Percentiles rank a stretch among this genome's conserved stretches.
phyloP scores from a whole-genome alignment of 1,139 yeast genomes.

The Geotrichum macrosporum region DNA sequence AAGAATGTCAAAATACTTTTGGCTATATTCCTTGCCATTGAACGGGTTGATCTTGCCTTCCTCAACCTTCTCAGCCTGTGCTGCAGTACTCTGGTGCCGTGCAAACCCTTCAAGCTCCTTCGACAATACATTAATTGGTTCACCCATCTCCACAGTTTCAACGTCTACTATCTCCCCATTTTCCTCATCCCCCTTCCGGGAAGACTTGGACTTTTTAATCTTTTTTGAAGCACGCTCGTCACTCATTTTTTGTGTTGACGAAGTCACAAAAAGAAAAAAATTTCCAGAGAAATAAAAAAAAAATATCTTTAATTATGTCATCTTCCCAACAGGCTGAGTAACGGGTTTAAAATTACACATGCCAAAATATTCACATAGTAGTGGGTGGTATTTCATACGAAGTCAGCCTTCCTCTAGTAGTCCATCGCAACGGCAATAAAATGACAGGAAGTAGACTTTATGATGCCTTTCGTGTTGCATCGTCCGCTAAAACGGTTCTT shows the following conservation, averaged over 20 bases:
- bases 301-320: slow-evolving; percentile 1
- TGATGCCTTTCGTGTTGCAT: slow-evolving; percentile 25
- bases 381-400: slow-evolving; percentile 4
- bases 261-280: too few relatives aligned
- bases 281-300: background rate
- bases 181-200: slow-evolving; percentile 16
- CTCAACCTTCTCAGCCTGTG: slow-evolving; percentile 62
- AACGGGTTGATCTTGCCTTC: slow-evolving; percentile 68
- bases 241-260: slow-evolving; percentile 22
- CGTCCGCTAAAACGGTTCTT: slow-evolving; percentile 22
- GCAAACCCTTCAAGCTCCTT: slow-evolving; percentile 19
- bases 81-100: slow-evolving; percentile 59
- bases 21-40: slow-evolving; percentile 58
- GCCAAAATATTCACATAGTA: background rate
- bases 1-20: slow-evolving; percentile 71
- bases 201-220: slow-evolving; percentile 22
- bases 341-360: background rate
- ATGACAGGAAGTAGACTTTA: slow-evolving; percentile 24
- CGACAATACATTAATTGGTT: slow-evolving; percentile 11
- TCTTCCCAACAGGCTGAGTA: slow-evolving; percentile 6
- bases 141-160: background rate
- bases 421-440: background rate
- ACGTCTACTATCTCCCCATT: slow-evolving; percentile 1
- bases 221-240: slow-evolving; percentile 28
- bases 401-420: background rate